Evolutionary conservation across 2,329 filamentous ascomycete species (phyloP).

Genomic region (Cadophora luteo-olivacea): DNA sequence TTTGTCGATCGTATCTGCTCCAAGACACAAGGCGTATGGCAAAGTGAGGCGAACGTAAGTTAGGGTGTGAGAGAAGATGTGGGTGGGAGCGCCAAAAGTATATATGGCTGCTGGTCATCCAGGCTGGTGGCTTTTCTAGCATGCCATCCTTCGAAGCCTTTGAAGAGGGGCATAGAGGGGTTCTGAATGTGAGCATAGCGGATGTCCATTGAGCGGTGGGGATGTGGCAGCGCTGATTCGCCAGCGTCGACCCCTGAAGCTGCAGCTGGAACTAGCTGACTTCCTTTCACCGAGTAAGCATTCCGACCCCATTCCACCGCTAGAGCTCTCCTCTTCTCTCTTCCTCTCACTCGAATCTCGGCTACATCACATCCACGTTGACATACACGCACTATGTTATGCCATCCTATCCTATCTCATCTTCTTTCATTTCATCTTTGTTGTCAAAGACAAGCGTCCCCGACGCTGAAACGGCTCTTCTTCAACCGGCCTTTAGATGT

Average conservation of each 20-base stretch:
- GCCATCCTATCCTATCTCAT: neutral
- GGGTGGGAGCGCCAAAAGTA: constrained; percentile 3
- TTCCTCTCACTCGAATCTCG: neutral
- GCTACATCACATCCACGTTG: neutral
- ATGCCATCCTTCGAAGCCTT: constrained; percentile 2
- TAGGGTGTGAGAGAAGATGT: constrained; percentile 15
- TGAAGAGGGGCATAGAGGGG: constrained; percentile 9
- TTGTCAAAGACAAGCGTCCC: constrained; percentile 1
- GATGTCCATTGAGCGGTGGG: constrained; percentile 9
- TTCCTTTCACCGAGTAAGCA: constrained; percentile 5
- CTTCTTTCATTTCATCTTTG: neutral
- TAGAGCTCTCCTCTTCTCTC: neutral
- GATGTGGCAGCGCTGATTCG: constrained; percentile 2
- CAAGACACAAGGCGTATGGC: neutral
- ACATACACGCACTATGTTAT: neutral
- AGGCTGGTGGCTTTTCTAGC: constrained; percentile 11
- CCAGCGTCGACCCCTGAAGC: no score
- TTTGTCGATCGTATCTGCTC: neutral
- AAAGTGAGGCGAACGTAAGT: constrained; percentile 17
- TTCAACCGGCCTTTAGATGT: neutral
- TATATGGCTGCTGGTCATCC: neutral
- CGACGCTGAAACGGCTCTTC: constrained; percentile 2
- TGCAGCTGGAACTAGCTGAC: constrained; percentile 4
- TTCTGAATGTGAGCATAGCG: neutral
- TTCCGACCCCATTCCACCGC: neutral